Conservation (phyloP, 1,284 basidiomycete species). For the Apiotrichum brassicae region DNA sequence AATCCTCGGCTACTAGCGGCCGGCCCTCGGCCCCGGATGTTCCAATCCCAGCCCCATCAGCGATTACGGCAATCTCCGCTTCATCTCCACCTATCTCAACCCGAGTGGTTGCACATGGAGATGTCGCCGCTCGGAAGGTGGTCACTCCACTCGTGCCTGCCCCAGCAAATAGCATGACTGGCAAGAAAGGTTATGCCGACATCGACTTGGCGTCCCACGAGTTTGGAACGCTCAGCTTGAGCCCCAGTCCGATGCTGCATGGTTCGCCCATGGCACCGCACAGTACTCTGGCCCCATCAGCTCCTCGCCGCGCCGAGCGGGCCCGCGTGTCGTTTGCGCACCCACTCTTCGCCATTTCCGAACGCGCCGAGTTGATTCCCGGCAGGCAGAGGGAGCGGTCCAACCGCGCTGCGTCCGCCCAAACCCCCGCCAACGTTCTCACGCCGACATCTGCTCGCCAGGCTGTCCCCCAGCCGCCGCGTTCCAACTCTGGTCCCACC, state of each 20-base stretch:
- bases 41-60: too few species aligned
- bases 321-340: not conserved
- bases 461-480: not conserved
- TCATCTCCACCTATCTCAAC: too few species aligned
- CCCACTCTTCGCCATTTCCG: slow-evolving; percentile 1
- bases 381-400: not conserved
- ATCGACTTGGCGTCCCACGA: not conserved
- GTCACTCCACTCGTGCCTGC: not conserved
- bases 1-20: too few species aligned
- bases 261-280: not conserved
- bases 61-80: too few species aligned
- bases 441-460: not conserved
- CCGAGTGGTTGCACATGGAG: too few species aligned
- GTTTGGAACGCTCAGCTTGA: not conserved
- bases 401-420: too few species aligned
- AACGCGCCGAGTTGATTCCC: not conserved
- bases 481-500: not conserved
- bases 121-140: not conserved
- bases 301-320: not conserved
- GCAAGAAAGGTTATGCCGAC: not conserved
- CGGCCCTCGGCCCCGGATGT: too few species aligned
- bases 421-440: too few species aligned
- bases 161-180: not conserved
- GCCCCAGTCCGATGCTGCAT: too few species aligned
- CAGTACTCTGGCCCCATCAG: not conserved